These are phyloP conservation scores for Crithidia fasciculata DNA, from an alignment of 208 protist species.

Conservation along the genomic window DNA sequence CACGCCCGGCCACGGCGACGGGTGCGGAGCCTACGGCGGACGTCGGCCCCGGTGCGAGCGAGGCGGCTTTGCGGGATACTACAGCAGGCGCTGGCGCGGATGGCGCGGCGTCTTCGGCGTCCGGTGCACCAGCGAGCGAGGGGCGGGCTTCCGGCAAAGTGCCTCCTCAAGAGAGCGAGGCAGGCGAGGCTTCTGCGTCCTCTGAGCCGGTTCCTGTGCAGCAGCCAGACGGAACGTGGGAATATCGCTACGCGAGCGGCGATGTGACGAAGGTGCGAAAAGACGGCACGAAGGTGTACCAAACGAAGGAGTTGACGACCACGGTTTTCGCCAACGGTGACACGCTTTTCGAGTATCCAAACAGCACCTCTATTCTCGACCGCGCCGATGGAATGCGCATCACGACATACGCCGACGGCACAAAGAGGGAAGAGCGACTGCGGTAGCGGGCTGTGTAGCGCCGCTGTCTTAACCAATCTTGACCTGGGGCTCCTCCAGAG, in stretches of 20 bases:
- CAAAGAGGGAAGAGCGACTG: constrained; percentile 54
- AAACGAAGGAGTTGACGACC: constrained; percentile 59
- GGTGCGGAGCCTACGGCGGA: neutral
- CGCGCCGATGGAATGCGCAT: constrained; percentile 78
- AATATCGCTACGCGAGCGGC: constrained; percentile 79
- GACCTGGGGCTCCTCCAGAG: too few species aligned
- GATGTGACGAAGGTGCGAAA: constrained; percentile 56
- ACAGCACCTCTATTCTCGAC: constrained; percentile 76
- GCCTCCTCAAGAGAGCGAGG: neutral
- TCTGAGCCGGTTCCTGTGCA: constrained; percentile 52
- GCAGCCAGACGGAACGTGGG: constrained; percentile 75
- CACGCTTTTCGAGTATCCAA: constrained; percentile 82
- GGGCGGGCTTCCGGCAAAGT: neutral
- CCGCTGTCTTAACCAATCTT: too few species aligned
- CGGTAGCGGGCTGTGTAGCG: constrained; percentile 17
- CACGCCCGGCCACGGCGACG: neutral
- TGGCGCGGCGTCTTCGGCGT: neutral
- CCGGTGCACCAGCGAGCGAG: neutral
- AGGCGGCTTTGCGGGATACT: neutral
- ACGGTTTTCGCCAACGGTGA: constrained; percentile 69
- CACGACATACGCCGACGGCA: constrained; percentile 79
- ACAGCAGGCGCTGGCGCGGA: neutral
- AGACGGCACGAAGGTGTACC: constrained; percentile 74
- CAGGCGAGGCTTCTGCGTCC: neutral
- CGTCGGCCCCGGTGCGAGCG: neutral